These are phyloP conservation scores for Paxillus involutus DNA, from an alignment of 768 basidiomycete species.

Conservation along the genomic window DNA sequence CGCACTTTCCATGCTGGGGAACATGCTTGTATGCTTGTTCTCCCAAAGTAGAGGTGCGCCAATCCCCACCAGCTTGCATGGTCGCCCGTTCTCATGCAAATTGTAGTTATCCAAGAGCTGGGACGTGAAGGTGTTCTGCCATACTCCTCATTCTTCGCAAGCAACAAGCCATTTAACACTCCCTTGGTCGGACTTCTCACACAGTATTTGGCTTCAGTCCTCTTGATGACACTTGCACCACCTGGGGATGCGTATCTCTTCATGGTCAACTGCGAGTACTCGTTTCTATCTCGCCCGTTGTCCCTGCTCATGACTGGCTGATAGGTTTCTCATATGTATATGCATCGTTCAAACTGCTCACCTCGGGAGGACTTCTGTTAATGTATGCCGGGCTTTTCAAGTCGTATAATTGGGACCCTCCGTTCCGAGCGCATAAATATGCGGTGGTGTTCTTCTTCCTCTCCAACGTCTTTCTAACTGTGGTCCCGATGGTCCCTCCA, in stretches of 20 bases:
- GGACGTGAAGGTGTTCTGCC: constrained; percentile 73
- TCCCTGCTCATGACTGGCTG: neutral
- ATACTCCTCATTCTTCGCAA: constrained; percentile 64
- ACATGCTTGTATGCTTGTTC: constrained; percentile 63
- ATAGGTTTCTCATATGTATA: constrained; percentile 59
- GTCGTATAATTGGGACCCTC: constrained; percentile 59
- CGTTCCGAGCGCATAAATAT: constrained; percentile 56
- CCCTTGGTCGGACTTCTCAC: constrained; percentile 62
- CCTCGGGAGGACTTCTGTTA: constrained; percentile 65
- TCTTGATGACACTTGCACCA: constrained; percentile 55
- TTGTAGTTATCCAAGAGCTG: constrained; percentile 66
- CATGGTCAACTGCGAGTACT: constrained; percentile 56
- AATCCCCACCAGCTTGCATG: constrained; percentile 6
- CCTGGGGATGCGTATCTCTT: constrained; percentile 78
- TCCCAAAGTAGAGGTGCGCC: constrained; percentile 59
- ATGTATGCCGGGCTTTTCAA: constrained; percentile 51
- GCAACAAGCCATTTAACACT: constrained; percentile 68
- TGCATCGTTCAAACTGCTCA: constrained; percentile 56
- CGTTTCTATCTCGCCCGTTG: neutral
- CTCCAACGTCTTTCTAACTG: constrained; percentile 62
- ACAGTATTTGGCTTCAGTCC: constrained; percentile 60
- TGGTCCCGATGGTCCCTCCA: constrained; percentile 66
- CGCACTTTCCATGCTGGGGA: constrained; percentile 64
- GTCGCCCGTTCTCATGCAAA: constrained; percentile 5
- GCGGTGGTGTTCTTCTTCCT: constrained; percentile 56